Conservation (phyloP, 225 moss, liverwort and hornwort species). For the Neckera pumila region DNA sequence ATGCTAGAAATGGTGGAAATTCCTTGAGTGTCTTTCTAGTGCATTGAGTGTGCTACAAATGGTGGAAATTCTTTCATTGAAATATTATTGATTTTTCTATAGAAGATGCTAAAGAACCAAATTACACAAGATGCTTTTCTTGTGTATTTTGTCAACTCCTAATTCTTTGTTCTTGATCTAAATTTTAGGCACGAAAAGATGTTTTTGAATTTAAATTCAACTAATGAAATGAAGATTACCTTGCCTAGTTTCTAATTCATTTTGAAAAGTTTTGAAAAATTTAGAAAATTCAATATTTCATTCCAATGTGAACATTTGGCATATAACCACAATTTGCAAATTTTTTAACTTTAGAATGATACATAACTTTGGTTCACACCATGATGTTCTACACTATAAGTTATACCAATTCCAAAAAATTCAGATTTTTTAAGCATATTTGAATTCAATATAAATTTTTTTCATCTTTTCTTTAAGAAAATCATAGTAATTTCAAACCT, state of each 20-base stretch:
- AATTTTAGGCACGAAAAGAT: neutral
- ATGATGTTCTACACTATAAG: neutral
- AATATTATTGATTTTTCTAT: neutral
- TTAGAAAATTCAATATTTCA: neutral
- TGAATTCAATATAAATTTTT: neutral
- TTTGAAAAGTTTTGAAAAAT: neutral
- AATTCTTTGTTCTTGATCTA: fast-evolving
- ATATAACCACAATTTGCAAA: fast-evolving
- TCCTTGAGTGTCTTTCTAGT: neutral
- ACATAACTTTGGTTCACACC: neutral
- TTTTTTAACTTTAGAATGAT: neutral
- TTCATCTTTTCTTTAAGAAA: neutral
- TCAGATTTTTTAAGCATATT: neutral
- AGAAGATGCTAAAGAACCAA: too few relatives aligned
- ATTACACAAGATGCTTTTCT: too few relatives aligned
- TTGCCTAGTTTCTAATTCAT: neutral
- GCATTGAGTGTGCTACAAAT: fast-evolving
- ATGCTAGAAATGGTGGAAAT: too few relatives aligned
- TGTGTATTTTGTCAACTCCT: neutral
- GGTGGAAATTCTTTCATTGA: fast-evolving
- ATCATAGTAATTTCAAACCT: neutral
- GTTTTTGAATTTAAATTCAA: neutral
- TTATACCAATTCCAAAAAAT: neutral
- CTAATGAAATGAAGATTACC: neutral
- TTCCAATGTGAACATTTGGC: neutral